phyloP scores from a whole-genome alignment of 805 yeast genomes.

The Tetrapisispora iriomotensis region DNA sequence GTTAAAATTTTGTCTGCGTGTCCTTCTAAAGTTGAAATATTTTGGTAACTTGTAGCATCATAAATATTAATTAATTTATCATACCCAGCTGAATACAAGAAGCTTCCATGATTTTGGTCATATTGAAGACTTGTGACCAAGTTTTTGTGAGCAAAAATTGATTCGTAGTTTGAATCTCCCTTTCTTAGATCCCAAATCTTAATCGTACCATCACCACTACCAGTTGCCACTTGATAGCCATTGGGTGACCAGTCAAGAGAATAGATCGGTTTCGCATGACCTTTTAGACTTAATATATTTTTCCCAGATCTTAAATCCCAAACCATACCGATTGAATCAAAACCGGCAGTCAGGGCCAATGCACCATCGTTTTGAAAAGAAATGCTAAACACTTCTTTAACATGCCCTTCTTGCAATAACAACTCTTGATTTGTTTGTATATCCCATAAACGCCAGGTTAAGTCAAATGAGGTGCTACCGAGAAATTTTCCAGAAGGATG shows the following conservation, averaged over 20 bases:
- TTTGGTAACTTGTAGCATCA: slow-evolving; percentile 64
- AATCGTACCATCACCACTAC: slow-evolving; percentile 71
- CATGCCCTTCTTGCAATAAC: slow-evolving; percentile 76
- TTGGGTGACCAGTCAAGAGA: slow-evolving; percentile 64
- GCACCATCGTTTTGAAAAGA: slow-evolving; percentile 72
- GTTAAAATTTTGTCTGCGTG: slow-evolving; percentile 66
- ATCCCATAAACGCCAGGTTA: slow-evolving; percentile 89
- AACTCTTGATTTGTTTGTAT: slow-evolving; percentile 39
- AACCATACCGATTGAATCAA: slow-evolving; percentile 59
- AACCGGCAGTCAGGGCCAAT: slow-evolving; percentile 63
- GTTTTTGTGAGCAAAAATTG: slow-evolving; percentile 68
- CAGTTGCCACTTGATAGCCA: slow-evolving; percentile 71
- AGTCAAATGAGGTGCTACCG: slow-evolving; percentile 71
- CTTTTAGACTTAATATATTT: slow-evolving; percentile 44
- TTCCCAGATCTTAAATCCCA: slow-evolving; percentile 87
- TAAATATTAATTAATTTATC: slow-evolving; percentile 59
- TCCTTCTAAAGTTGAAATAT: slow-evolving; percentile 41
- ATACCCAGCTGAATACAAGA: slow-evolving; percentile 54
- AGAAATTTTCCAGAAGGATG: slow-evolving; percentile 55
- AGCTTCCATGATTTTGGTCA: slow-evolving; percentile 35
- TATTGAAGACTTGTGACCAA: slow-evolving; percentile 59
- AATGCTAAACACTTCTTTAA: slow-evolving; percentile 55
- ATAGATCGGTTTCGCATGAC: slow-evolving; percentile 67
- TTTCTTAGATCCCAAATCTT: slow-evolving; percentile 79
- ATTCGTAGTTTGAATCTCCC: slow-evolving; percentile 23